Conservation (phyloP, 2,329 filamentous ascomycete species). For the Trichoderma gracile region DNA sequence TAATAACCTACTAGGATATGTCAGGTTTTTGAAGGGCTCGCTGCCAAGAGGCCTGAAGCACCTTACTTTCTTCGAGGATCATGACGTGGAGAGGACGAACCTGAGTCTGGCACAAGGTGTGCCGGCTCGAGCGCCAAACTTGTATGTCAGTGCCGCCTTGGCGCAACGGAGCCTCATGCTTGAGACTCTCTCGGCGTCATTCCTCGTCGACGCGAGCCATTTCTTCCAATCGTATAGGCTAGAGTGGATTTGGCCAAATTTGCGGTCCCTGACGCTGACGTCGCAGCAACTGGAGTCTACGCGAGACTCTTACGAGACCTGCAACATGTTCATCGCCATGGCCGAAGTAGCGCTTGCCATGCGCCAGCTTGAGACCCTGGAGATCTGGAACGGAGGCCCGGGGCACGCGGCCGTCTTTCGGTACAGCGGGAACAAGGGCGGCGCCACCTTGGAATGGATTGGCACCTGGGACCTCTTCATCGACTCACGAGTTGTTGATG, state of each 20-base stretch:
- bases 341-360: constrained; percentile 10
- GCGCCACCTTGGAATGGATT: background rate
- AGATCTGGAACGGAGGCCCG: constrained; percentile 18
- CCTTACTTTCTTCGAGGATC: constrained; percentile 1
- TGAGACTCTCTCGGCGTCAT: constrained; percentile 3
- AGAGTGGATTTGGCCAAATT: constrained; percentile 12
- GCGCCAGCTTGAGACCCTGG: constrained; percentile 9
- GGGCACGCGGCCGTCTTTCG: constrained; percentile 12
- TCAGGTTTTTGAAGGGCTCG: constrained; percentile 3
- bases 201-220: constrained; percentile 12
- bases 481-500: background rate
- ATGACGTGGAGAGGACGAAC: background rate
- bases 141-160: background rate
- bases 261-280: constrained; percentile 15
- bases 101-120: background rate
- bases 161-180: constrained; percentile 2
- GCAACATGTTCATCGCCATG: background rate
- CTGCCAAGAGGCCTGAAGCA: constrained; percentile 3
- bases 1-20: background rate
- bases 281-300: background rate
- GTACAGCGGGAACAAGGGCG: background rate
- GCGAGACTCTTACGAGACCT: background rate
- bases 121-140: background rate
- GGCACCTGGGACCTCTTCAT: constrained; percentile 6
- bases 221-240: constrained; percentile 13